Evolutionary conservation across 441 rosid genomes (phyloP).

Genomic region (Macaranga tanarius): DNA sequence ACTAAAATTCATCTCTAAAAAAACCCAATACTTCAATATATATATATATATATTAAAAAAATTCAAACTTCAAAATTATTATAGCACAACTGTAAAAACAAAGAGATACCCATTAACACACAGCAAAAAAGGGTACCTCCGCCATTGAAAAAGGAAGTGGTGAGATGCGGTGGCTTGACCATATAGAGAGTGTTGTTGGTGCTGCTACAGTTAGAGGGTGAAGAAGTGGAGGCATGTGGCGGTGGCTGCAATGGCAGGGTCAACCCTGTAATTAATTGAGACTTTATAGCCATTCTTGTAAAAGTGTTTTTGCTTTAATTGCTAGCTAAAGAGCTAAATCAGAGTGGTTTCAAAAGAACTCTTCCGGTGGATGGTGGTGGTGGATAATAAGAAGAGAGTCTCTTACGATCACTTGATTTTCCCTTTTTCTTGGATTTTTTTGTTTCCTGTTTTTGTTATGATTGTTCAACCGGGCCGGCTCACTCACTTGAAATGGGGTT

Average conservation of each 20-base stretch:
- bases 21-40: background rate
- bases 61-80: background rate
- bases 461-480: constrained; percentile 1
- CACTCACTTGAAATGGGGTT: background rate
- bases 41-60: no score
- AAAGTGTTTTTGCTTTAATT: background rate
- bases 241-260: constrained; percentile 34
- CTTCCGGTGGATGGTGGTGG: constrained; percentile 7
- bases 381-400: constrained; percentile 10
- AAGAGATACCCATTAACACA: constrained; percentile 1
- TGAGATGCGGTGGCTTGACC: constrained; percentile 38
- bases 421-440: background rate
- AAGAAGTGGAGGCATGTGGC: constrained; percentile 31
- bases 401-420: constrained; percentile 17
- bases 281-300: constrained; percentile 37
- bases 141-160: constrained; percentile 42
- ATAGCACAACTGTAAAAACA: background rate
- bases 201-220: constrained; percentile 20
- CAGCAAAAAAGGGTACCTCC: constrained; percentile 37
- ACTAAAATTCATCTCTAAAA: background rate
- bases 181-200: constrained; percentile 29
- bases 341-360: background rate
- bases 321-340: background rate
- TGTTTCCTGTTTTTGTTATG: background rate
- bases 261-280: constrained; percentile 45